Evolutionary conservation across 176 grass and related monocot genomes (phyloP).

Genomic region (Musa itinerans): DNA sequence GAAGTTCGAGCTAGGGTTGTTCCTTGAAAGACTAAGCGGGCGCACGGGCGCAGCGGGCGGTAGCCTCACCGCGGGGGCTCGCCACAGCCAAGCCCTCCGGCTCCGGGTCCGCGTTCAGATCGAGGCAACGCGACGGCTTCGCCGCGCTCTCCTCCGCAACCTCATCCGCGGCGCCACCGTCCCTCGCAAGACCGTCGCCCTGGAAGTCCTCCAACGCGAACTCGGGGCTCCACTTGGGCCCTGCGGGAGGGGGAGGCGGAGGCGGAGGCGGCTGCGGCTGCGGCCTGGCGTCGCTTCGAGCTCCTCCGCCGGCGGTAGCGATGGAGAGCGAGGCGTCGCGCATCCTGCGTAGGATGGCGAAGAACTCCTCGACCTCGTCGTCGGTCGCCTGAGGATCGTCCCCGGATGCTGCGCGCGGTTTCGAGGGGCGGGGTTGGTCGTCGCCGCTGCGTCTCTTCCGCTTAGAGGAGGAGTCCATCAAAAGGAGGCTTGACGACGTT

Average conservation of each 20-base stretch:
- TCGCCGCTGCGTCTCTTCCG: neutral
- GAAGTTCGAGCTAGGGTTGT: neutral
- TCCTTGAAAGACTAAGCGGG: neutral
- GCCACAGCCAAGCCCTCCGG: neutral
- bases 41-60: neutral
- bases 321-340: neutral
- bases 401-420: neutral
- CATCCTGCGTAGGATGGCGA: conserved; percentile 3
- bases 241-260: neutral
- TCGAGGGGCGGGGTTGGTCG: neutral
- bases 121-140: neutral
- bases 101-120: conserved; percentile 18
- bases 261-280: neutral
- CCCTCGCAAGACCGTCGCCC: neutral
- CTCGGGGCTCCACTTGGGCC: neutral
- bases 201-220: conserved; percentile 17
- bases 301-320: neutral
- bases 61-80: conserved; percentile 7
- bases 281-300: neutral
- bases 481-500: neutral
- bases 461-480: neutral
- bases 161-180: neutral
- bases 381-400: neutral
- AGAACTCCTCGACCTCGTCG: conserved; percentile 16
- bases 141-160: neutral